phyloP scores from a whole-genome alignment of 2,329 filamentous ascomycete species.

The Ceratocystis ficicola region DNA sequence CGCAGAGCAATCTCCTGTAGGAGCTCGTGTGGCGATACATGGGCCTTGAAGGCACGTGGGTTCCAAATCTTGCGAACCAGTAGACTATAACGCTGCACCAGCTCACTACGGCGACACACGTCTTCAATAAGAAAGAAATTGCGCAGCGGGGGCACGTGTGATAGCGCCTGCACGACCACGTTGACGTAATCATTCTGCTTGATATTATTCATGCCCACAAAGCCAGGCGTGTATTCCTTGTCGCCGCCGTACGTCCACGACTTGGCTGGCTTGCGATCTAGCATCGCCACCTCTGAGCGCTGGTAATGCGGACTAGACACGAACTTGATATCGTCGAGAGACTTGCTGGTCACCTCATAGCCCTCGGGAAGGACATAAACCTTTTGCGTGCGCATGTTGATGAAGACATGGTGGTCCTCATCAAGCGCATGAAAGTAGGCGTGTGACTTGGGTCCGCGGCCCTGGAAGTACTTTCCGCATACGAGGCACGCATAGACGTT shows the following conservation, averaged over 20 bases:
- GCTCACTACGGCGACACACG: slow-evolving; percentile 57
- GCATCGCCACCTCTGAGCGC: slow-evolving; percentile 62
- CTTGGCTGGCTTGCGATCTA: slow-evolving; percentile 54
- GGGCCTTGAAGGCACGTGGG: slow-evolving; percentile 84
- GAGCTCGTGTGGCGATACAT: slow-evolving; percentile 94
- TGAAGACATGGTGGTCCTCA: slow-evolving; percentile 90
- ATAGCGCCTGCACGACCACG: slow-evolving; percentile 79
- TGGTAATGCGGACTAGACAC: slow-evolving; percentile 85
- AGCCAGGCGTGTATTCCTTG: slow-evolving; percentile 81
- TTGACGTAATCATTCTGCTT: slow-evolving; percentile 99
- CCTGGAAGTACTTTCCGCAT: slow-evolving; percentile 96
- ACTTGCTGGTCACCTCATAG: slow-evolving; percentile 90
- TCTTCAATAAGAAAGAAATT: slow-evolving; percentile 88
- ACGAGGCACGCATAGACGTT: slow-evolving; percentile 97
- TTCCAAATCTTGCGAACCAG: slow-evolving; percentile 98
- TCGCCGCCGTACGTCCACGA: slow-evolving; percentile 63
- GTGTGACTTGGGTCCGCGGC: slow-evolving; percentile 82
- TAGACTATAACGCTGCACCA: slow-evolving; percentile 77
- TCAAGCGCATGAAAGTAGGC: slow-evolving; percentile 97
- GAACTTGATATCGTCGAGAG: slow-evolving; percentile 95
- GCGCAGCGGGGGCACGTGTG: slow-evolving; percentile 77
- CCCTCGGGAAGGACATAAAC: slow-evolving; percentile 90
- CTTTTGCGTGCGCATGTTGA: slow-evolving; percentile 89
- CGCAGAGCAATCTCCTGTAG: slow-evolving; percentile 85
- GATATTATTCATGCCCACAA: slow-evolving; percentile 99